phyloP scores from a whole-genome alignment of 441 rosid species.

The Populus hybrid region DNA sequence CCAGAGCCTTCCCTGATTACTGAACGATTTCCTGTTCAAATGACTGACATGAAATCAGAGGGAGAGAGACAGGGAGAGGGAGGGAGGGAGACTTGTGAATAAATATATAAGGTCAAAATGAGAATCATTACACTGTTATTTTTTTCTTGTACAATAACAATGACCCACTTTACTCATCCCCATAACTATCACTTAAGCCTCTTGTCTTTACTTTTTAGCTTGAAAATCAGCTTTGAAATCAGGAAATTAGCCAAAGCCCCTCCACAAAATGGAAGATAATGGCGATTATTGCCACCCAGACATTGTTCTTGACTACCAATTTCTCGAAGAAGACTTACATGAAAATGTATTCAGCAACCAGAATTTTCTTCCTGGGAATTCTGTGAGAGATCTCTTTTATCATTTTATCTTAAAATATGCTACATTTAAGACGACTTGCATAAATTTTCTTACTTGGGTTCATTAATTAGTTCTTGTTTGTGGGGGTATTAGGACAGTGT shows the following conservation, averaged over 20 bases:
- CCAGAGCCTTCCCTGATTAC: slow-evolving; percentile 32
- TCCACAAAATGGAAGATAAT: slow-evolving; percentile 24
- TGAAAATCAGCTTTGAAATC: slow-evolving; percentile 22
- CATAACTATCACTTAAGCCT: slow-evolving; percentile 34
- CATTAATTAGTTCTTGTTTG: not conserved
- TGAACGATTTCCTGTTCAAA: slow-evolving; percentile 44
- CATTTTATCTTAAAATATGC: slow-evolving; percentile 2
- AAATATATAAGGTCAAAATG: slow-evolving; percentile 21
- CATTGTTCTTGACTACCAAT: slow-evolving; percentile 22
- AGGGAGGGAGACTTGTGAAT: slow-evolving; percentile 7
- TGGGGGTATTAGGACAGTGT: not conserved
- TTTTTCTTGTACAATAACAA: slow-evolving; percentile 14
- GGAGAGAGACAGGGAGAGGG: not conserved
- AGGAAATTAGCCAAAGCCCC: slow-evolving; percentile 2
- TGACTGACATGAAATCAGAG: slow-evolving; percentile 40
- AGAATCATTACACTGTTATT: slow-evolving; percentile 41
- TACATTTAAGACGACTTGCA: not conserved
- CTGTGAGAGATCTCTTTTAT: slow-evolving; percentile 23
- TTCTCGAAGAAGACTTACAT: slow-evolving; percentile 20
- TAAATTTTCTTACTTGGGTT: not conserved
- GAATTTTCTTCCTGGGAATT: slow-evolving; percentile 23
- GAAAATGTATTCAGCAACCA: slow-evolving; percentile 17
- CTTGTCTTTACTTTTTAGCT: slow-evolving; percentile 7
- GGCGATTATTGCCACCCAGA: slow-evolving; percentile 29
- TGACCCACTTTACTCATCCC: slow-evolving; percentile 43